Evolutionary conservation across 2,329 filamentous ascomycete species (phyloP), one percentile per base, ranked within the genome.

Genomic region (Aurifilum marmelostoma): DNA sequence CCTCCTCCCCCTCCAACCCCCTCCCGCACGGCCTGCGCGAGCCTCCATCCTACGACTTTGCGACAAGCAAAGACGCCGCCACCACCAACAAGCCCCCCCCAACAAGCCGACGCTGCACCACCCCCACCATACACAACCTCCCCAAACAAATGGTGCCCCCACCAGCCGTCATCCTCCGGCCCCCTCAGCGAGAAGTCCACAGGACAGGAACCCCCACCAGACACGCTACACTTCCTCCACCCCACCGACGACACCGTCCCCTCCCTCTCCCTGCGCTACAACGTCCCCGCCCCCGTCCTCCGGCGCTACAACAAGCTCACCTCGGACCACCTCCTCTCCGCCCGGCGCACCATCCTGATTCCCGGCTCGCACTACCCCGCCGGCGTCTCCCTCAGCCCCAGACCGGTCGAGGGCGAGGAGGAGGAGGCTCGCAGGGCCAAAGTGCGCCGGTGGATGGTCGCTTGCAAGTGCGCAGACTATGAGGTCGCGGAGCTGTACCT

Each of bases 391-490:
- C 80, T 94, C 32, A 92, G 89, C 60, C 91, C 92, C 1, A 82
- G 85, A 37, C 92, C 92, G 0, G 74, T 92, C n/a, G 91, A 92
- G 66, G 88, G 90, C 62, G 91, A 93, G 75, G 90, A 91, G 60
- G 92, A 93, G 75, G 90, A 92, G 79, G 79, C 86, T 63, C 85
- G 89, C 71, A 94, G 92, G 79, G 84, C 82, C 24, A 90, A 89
- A 75, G 84, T 95, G 43, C 84, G 92, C 56, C 87, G 91, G 71
- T 95, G 91, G 83, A 94, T 94, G 92, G 88, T 93, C 2, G 84
- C 85, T 1, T 92, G 90, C 80, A 95, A 95, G 77, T 90, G 92
- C 37, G 82, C 87, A 32, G 91, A 94, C 82, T 94, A 89, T 80
- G 90, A 93, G 76, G 83, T 93, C 64, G 92, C 92, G 1, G 77